Base-by-base conservation (phyloP, 176 grass and related monocot genomes). In the Triticum turgidum region DNA sequence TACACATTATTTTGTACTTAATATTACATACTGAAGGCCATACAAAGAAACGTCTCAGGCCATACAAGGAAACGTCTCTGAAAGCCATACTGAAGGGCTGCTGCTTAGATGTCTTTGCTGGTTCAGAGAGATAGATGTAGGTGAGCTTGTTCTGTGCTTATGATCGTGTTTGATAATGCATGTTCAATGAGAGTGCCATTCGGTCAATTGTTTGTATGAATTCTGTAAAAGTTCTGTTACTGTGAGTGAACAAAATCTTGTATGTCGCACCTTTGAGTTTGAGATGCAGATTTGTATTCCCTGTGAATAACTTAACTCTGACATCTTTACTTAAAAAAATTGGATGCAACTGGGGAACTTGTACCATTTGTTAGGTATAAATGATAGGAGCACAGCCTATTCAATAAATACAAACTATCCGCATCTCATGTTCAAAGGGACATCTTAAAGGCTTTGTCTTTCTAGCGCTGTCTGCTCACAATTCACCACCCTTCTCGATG, bases 111-210 rank as follows among this genome's bases (percentile, higher is more conserved):
- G 90, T 45, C 1, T 83, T 97, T 65, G 63, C 81, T 75, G 84
- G 90, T 73, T 97, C 90, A 47, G 77, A 67, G 42, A 86, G 84
- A 83, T 91, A 89, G 74, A 44, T 85, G 37, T 52, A 87, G 92
- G 92, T 97, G 76, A 91, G 88, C 75, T 81, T 83, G 54, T 78
- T 91, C 30, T 33, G 0, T 9, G 1, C 34, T 34, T 29, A 63
- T 70, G 21, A 14, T 61, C 83, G 20, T 80, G 45, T 75, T 87
- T 30, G 37, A 34, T 41, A 70, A 7, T 85, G 34, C 73, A 41
- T 25, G 14, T 11, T 54, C 44, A 73, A 65, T 84, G n/a, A 51
- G 54, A 42, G 45, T 76, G 27, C 0, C 20, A 39, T 51, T 15
- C 5, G 59, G 11, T 87, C 41, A 61, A 1, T 81, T 29, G 17